Base-by-base conservation (phyloP, 2,329 filamentous ascomycete species). In the Periconia digitata region DNA sequence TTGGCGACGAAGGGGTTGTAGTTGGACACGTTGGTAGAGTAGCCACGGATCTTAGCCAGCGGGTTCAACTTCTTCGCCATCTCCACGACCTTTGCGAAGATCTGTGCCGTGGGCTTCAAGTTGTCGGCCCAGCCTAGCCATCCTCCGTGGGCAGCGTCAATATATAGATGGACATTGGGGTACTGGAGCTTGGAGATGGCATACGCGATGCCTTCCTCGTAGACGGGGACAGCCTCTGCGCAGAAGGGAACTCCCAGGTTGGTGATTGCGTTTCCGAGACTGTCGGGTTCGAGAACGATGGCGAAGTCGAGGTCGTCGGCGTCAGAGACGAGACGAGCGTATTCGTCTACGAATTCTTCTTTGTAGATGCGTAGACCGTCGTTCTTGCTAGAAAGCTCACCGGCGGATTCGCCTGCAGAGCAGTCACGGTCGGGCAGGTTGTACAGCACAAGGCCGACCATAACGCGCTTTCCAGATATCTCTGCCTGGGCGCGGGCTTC, bases 381-480 rank as follows among this genome's bases (percentile, higher is more conserved):
- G 10, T 38, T 42, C 17, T 47, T 40, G 35, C 45, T 40, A 35
- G 32, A 8, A 18, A 47, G 40, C 39, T 47, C 45, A 16, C 87
- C 82, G 40, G 78, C 73, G 46, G 90, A 88, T 89, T 91, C 95
- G 59, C 76, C 75, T 44, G 89, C 89, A 64, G 88, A 88, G 69
- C 78, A 80, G 73, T 97, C 89, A 77, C 88, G 96, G 74, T 97
- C 92, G 79, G 97, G 92, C 3, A 97, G 83, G 29, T 83, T 80
- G 78, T 96, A 97, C 80, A 97, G 96, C 50, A 92, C 90, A 44
- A 66, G 60, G 8, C 62, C 62, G 13, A 38, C 35, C 10, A 38
- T 38, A 3, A 38, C 18, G 17, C 47, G 56, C 46, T 53, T 58
- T 32, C 46, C 38, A 2, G 51, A 44, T 34, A 56, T 59, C 18